phyloP scores from a whole-genome alignment of 495 filamentous ascomycete genomes.

The Annulohypoxylon moriforme region DNA sequence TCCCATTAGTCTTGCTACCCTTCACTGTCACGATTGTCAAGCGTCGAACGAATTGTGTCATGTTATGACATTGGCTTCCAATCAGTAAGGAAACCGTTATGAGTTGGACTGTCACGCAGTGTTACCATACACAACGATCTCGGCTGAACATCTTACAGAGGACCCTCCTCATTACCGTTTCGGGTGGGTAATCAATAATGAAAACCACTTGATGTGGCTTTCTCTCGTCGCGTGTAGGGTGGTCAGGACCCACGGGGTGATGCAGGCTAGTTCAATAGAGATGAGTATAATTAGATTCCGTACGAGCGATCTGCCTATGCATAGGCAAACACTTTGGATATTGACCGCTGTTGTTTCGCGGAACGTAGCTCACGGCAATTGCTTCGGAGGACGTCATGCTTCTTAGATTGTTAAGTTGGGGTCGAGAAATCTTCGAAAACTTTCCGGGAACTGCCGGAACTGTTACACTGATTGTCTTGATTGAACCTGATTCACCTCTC shows the following conservation, averaged over 20 bases:
- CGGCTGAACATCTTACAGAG: conserved; percentile 36
- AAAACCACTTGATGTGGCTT: conserved; percentile 29
- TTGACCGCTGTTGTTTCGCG: conserved; percentile 11
- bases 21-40: neutral
- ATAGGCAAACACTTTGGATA: conserved; percentile 22
- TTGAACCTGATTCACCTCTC: neutral
- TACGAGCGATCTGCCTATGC: conserved; percentile 18
- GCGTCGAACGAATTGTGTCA: neutral
- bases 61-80: conserved; percentile 18
- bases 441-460: conserved; percentile 36
- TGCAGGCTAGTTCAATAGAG: neutral
- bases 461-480: conserved; percentile 4
- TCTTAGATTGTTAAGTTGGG: neutral
- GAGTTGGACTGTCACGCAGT: conserved; percentile 18
- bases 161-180: conserved; percentile 27
- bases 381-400: conserved; percentile 31
- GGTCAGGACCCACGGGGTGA: conserved; percentile 15
- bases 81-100: conserved; percentile 23
- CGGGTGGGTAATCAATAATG: conserved; percentile 21
- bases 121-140: conserved; percentile 33
- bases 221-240: conserved; percentile 22
- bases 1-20: conserved; percentile 1
- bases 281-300: neutral
- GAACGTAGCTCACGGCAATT: conserved; percentile 35
- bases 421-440: neutral